phyloP scores from a whole-genome alignment of 202 grass and related monocot species.

The Cymbopogon flexuosus region DNA sequence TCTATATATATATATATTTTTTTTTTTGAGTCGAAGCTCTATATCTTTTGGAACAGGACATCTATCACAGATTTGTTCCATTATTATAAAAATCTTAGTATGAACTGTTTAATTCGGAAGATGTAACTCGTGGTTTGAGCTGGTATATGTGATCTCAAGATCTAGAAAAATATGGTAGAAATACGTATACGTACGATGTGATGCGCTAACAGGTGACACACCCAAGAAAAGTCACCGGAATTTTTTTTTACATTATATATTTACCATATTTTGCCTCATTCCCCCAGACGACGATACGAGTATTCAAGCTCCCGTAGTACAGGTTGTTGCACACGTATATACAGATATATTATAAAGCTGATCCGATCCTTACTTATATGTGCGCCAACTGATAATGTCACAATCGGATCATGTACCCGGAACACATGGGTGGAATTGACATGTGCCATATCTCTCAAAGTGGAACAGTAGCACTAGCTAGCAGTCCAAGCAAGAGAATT shows the following conservation, averaged over 20 bases:
- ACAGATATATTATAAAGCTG: no score
- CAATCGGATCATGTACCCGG: not conserved
- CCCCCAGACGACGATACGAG: not conserved
- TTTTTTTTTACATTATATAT: not conserved
- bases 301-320: not conserved
- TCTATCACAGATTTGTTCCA: not conserved
- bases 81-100: not conserved
- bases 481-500: constrained; percentile 15
- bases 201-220: no score
- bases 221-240: not conserved
- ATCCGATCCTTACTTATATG: not conserved
- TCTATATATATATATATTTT: no score
- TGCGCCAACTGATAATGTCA: not conserved
- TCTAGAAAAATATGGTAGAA: no score
- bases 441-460: constrained; percentile 37
- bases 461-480: not conserved
- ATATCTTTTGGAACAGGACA: not conserved
- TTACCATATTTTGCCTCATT: not conserved
- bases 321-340: not conserved
- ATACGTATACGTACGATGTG: no score
- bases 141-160: no score
- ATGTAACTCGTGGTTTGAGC: no score
- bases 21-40: no score
- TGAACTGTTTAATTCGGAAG: not conserved
- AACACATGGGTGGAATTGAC: constrained; percentile 19